Base-by-base conservation (phyloP, 2,329 filamentous ascomycete species). In the Talaromyces amestolkiae region DNA sequence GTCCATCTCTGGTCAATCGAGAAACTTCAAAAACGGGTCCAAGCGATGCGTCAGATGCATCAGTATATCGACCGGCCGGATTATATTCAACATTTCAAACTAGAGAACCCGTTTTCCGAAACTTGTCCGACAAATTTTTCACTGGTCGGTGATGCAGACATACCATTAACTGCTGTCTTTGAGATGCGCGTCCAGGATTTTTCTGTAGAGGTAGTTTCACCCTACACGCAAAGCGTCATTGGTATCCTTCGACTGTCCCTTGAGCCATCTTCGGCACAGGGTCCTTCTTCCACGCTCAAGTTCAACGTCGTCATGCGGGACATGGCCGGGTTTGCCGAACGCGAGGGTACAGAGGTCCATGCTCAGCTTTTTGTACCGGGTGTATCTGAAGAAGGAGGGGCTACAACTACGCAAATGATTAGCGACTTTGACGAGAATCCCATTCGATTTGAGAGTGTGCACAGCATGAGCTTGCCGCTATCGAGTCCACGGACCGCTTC, bases 221-320 rank as follows among this genome's bases (percentile, higher is more conserved):
- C 94, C 2, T 96, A 97, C 73, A 99, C 95, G 0, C 91, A 90
- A 31, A 93, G 93, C 71, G 91, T 92, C 9, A 87, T 98, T 67
- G 95, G 94, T 53, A 94, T 97, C 64, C 87, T 99, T 69, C 91
- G 93, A 72, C 82, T 99, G 43, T 94, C 94, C 0, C 81, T 99
- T 7, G 95, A 99, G 74, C 95, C 95, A 15, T 98, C 94, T 0
- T 94, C 92, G 58, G 93, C 94, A 2, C 89, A 96, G 72, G 94
- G 93, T 3, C 95, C 95, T 15, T 91, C 92, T 13, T 95, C 91
- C 66, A 97, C 92, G 2, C 82, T 98, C 65, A 99, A 98, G 76
- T 99, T 99, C 81, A 99, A 98, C 72, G 93, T 98, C 5, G 93
- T 98, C 37, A 97, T 99, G 92, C 93, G 96, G 73, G 93, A 98